Evolutionary conservation across 1,139 yeast genomes (phyloP).

Genomic region (Taphrina deformans): DNA sequence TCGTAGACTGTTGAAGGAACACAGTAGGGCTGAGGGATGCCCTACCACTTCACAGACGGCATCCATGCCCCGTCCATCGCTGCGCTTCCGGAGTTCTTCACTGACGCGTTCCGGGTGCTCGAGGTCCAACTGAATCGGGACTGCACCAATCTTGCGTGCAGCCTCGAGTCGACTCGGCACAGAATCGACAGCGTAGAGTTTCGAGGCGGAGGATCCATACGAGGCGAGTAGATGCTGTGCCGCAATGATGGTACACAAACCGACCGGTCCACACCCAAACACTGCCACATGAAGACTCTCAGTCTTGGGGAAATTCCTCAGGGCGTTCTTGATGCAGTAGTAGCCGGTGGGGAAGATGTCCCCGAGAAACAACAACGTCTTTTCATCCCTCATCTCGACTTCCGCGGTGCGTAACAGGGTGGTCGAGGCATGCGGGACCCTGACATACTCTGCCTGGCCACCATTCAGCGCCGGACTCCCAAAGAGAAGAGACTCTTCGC

Average conservation of each 20-base stretch:
- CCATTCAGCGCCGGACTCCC: constrained; percentile 59
- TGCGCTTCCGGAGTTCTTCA: constrained; percentile 44
- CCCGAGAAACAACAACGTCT: constrained; percentile 60
- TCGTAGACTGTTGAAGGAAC: constrained; percentile 58
- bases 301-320: constrained; percentile 46
- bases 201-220: not conserved
- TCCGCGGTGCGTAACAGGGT: constrained; percentile 44
- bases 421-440: constrained; percentile 57
- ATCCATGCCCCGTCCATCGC: constrained; percentile 55
- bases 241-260: constrained; percentile 56
- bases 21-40: constrained; percentile 53
- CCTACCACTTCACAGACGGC: constrained; percentile 64
- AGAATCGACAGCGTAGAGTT: constrained; percentile 55
- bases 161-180: constrained; percentile 53
- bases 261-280: constrained; percentile 68
- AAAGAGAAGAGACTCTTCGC: constrained; percentile 56
- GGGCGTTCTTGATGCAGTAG: constrained; percentile 56
- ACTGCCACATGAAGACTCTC: constrained; percentile 46
- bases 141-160: constrained; percentile 53
- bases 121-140: constrained; percentile 50
- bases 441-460: constrained; percentile 61
- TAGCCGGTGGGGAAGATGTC: constrained; percentile 65
- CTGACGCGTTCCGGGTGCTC: constrained; percentile 43
- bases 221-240: constrained; percentile 52
- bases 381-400: constrained; percentile 49